A percentile compares a stretch with the other conserved stretches of the same genome.
phyloP scores from a whole-genome alignment of 768 basidiomycete species.

The Tricholoma flavovirens region DNA sequence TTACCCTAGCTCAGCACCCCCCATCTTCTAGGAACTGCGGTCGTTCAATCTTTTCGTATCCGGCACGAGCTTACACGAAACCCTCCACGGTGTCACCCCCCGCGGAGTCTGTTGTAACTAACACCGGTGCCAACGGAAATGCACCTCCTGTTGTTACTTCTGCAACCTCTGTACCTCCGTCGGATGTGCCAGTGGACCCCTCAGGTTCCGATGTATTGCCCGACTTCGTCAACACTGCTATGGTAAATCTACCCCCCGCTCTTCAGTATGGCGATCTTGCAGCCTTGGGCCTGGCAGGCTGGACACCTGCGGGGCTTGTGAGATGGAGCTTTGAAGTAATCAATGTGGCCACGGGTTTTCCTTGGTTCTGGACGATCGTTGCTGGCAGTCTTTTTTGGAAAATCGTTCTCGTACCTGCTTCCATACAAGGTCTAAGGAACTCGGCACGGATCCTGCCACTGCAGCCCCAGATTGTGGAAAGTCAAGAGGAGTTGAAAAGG shows the following conservation, averaged over 20 bases:
- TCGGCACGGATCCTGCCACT: slow-evolving; percentile 55
- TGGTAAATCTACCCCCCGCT: slow-evolving; percentile 32
- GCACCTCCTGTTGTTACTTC: neutral
- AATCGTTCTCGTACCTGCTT: slow-evolving; percentile 52
- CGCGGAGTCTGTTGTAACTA: slow-evolving; percentile 8
- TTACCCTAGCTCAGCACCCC: slow-evolving; percentile 11
- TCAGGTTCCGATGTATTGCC: slow-evolving; percentile 6
- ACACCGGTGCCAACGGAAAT: neutral
- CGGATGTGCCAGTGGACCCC: neutral
- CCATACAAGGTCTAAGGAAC: slow-evolving; percentile 51
- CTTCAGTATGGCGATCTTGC: slow-evolving; percentile 71
- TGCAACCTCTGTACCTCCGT: neutral
- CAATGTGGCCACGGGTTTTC: slow-evolving; percentile 63
- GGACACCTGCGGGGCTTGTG: slow-evolving; percentile 61
- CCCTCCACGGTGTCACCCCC: slow-evolving; percentile 4
- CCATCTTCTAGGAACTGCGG: slow-evolving; percentile 7
- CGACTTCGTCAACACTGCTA: slow-evolving; percentile 20
- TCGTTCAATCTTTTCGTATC: slow-evolving; percentile 6
- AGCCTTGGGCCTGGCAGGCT: slow-evolving; percentile 55
- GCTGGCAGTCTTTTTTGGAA: slow-evolving; percentile 59
- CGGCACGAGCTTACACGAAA: slow-evolving; percentile 12
- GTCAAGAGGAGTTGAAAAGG: slow-evolving; percentile 40
- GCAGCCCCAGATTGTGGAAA: slow-evolving; percentile 43
- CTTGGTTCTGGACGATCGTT: slow-evolving; percentile 84
- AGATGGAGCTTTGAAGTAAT: slow-evolving; percentile 61